These are phyloP conservation scores for Irpex rosettiformis DNA, from an alignment of 1,284 basidiomycete genomes.

Conservation along the genomic window DNA sequence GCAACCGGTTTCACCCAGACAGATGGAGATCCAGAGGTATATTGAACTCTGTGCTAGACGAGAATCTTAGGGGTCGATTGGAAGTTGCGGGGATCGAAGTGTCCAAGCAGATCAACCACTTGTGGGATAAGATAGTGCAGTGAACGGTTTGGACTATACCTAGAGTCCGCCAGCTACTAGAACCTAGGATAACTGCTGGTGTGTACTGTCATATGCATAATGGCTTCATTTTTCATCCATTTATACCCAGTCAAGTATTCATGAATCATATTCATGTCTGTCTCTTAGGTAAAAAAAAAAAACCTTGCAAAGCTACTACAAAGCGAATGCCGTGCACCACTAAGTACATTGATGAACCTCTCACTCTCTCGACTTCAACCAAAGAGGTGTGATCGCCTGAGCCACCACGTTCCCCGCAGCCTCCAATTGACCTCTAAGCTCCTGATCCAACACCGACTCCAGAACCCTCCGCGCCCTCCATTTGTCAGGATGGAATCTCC, in stretches of 20 bases:
- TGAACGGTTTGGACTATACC: background rate
- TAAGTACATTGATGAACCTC: background rate
- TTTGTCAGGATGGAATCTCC: slow-evolving; percentile 13
- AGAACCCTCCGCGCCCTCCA: slow-evolving; percentile 10
- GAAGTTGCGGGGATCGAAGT: slow-evolving; percentile 13
- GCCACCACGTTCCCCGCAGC: slow-evolving; percentile 10
- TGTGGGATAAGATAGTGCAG: slow-evolving; percentile 4
- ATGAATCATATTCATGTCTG: too few relatives aligned
- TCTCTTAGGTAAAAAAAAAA: too few relatives aligned
- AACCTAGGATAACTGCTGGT: too few relatives aligned
- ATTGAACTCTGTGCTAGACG: slow-evolving; percentile 8
- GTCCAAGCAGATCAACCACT: slow-evolving; percentile 8
- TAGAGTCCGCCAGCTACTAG: too few relatives aligned
- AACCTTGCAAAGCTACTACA: background rate
- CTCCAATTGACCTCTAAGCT: slow-evolving; percentile 5
- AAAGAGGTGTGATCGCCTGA: slow-evolving; percentile 12
- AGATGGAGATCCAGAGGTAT: slow-evolving; percentile 11
- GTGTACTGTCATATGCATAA: too few relatives aligned
- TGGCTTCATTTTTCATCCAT: too few relatives aligned
- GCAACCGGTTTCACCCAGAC: slow-evolving; percentile 13
- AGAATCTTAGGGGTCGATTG: background rate
- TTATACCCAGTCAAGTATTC: too few relatives aligned
- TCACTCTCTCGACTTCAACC: slow-evolving; percentile 1
- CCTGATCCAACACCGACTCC: slow-evolving; percentile 7
- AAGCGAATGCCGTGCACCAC: background rate